phyloP scores from a whole-genome alignment of 2,329 filamentous ascomycete species.

The Aspergillus persii region DNA sequence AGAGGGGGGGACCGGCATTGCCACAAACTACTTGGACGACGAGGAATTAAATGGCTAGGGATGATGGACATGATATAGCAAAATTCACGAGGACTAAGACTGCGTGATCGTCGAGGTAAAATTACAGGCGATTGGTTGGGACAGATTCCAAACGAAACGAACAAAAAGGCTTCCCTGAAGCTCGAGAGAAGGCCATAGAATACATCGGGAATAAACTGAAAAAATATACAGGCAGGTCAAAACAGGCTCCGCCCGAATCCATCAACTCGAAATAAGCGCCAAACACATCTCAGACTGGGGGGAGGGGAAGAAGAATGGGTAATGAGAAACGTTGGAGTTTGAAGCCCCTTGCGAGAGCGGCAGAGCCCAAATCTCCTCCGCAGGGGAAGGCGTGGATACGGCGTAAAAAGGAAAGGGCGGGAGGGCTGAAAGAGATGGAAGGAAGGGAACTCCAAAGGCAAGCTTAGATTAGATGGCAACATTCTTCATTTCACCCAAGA shows the following conservation, averaged over 20 bases:
- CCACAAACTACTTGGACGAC: not conserved
- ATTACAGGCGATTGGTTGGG: constrained; percentile 31
- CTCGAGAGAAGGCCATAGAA: constrained; percentile 22
- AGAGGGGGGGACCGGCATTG: not conserved
- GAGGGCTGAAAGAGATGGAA: constrained; percentile 2
- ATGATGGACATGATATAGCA: not conserved
- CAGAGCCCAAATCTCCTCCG: constrained; percentile 5
- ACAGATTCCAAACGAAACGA: constrained; percentile 21
- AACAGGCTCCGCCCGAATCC: constrained; percentile 25
- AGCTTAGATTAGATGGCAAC: constrained; percentile 45
- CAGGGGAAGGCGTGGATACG: not conserved
- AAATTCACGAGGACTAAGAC: constrained; percentile 19
- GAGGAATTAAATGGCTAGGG: not conserved
- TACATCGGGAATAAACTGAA: constrained; percentile 20
- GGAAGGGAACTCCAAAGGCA: constrained; percentile 11
- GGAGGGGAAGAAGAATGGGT: not conserved
- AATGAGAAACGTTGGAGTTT: constrained; percentile 4
- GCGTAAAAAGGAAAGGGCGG: not conserved
- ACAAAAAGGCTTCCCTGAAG: constrained; percentile 22
- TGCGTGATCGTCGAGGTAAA: constrained; percentile 31
- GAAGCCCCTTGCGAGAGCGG: constrained; percentile 5
- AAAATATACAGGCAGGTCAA: constrained; percentile 34
- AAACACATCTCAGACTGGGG: constrained; percentile 15
- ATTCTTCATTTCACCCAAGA: constrained; percentile 49
- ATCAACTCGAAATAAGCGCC: constrained; percentile 25